phyloP scores from a whole-genome alignment of 192 early-diverging fungal genomes.

The Coemansia sp. region DNA sequence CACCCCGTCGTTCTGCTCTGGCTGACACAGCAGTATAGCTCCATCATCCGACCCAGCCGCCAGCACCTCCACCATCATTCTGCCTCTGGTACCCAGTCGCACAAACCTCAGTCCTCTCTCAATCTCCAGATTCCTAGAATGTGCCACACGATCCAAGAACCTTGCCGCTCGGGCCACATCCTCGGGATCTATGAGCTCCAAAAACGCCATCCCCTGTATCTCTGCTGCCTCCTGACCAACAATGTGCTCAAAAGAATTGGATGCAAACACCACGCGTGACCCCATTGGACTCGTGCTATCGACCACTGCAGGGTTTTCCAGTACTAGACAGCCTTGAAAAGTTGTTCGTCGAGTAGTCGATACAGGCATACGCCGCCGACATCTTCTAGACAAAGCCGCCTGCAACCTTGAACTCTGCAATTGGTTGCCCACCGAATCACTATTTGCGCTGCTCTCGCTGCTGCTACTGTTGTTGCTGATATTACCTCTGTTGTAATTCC shows the following conservation, averaged over 20 bases:
- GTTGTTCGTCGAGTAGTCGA: too few relatives aligned
- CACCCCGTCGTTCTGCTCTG: too few relatives aligned
- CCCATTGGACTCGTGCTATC: slow-evolving; percentile 4
- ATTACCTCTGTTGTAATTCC: too few relatives aligned
- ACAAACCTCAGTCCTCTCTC: neutral
- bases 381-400: neutral
- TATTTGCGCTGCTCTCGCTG: neutral
- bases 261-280: slow-evolving; percentile 20
- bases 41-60: slow-evolving; percentile 25
- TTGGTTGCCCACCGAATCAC: neutral
- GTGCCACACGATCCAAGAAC: slow-evolving; percentile 9
- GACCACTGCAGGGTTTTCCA: slow-evolving; percentile 1
- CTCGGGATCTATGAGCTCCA: slow-evolving; percentile 10
- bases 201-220: slow-evolving; percentile 16
- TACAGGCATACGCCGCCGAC: neutral
- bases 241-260: slow-evolving; percentile 12
- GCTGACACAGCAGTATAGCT: slow-evolving; percentile 27
- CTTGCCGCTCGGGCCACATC: slow-evolving; percentile 9
- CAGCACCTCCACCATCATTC: slow-evolving; percentile 21
- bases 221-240: slow-evolving; percentile 14
- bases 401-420: neutral
- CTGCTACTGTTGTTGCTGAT: too few relatives aligned
- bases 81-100: too few relatives aligned
- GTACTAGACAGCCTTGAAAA: slow-evolving; percentile 20
- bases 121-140: slow-evolving; percentile 1